phyloP scores from a whole-genome alignment of 1,284 basidiomycete genomes.

The Violaceomyces palustris region DNA sequence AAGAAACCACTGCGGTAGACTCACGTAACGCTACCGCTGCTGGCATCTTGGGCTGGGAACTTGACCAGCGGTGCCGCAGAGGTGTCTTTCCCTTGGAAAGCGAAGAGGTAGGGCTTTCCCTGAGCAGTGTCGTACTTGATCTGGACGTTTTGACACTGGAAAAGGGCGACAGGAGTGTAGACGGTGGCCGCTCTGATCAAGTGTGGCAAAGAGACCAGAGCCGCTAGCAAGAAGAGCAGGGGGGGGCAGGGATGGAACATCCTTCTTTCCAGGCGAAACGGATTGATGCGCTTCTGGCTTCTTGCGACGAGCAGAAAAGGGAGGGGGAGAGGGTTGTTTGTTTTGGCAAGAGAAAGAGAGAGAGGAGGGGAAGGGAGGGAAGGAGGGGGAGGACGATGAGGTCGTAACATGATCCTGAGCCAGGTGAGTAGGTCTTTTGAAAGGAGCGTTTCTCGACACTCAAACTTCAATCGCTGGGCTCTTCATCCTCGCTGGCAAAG shows the following conservation, averaged over 20 bases:
- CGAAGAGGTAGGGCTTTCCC: slow-evolving; percentile 16
- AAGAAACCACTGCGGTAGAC: slow-evolving; percentile 6
- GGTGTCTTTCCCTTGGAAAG: slow-evolving; percentile 14
- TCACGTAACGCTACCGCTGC: slow-evolving; percentile 13
- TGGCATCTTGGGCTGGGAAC: slow-evolving; percentile 12
- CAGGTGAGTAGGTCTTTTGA: no score
- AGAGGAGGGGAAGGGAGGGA: background rate
- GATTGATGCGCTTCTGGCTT: background rate
- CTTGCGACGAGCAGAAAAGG: slow-evolving; percentile 1
- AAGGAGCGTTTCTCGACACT: no score
- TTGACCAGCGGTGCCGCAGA: slow-evolving; percentile 18
- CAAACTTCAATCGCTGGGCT: no score
- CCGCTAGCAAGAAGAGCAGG: slow-evolving; percentile 9
- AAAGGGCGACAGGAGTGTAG: slow-evolving; percentile 29
- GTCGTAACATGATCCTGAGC: no score
- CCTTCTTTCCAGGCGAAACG: background rate
- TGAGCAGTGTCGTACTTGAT: slow-evolving; percentile 24
- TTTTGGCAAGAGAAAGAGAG: background rate
- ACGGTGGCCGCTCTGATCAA: slow-evolving; percentile 13
- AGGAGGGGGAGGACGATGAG: no score
- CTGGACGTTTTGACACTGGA: slow-evolving; percentile 31
- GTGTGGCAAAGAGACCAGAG: slow-evolving; percentile 8
- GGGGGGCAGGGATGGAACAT: slow-evolving; percentile 13
- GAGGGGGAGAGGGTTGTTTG: slow-evolving; percentile 1
- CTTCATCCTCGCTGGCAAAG: no score